Evolutionary conservation across 2,329 filamentous ascomycete species (phyloP).

Genomic region (Orbilia brochopaga): DNA sequence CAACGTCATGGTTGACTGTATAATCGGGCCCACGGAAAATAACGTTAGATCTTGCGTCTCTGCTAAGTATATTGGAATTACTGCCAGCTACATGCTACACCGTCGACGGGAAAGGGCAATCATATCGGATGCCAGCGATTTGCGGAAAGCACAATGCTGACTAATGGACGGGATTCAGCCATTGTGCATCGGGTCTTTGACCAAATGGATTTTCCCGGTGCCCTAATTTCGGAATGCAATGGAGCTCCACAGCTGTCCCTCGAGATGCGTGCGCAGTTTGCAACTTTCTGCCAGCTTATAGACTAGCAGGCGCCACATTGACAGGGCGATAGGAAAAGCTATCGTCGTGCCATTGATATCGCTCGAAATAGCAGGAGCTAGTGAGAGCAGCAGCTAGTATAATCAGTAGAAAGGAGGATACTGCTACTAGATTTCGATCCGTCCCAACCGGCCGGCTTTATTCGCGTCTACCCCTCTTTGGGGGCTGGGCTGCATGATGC

Average conservation of each 20-base stretch:
- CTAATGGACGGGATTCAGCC: no score
- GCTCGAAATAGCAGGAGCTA: slow-evolving; percentile 8
- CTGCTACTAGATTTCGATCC: not conserved
- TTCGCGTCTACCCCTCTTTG: slow-evolving; percentile 43
- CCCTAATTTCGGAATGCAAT: not conserved
- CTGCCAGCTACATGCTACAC: no score
- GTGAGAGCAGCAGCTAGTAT: not conserved
- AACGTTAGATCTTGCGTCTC: no score
- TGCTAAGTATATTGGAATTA: no score
- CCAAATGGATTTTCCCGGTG: not conserved
- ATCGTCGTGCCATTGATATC: not conserved
- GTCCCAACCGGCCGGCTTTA: slow-evolving; percentile 15
- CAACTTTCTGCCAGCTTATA: not conserved
- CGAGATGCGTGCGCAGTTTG: not conserved
- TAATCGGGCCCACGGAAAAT: no score
- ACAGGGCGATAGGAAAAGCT: not conserved
- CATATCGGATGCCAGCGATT: no score
- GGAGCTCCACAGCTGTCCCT: not conserved
- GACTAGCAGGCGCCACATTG: not conserved
- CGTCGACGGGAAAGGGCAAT: no score
- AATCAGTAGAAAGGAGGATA: not conserved
- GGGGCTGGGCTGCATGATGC: slow-evolving; percentile 15
- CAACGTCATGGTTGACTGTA: no score
- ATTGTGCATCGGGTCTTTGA: not conserved
- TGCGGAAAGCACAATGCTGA: no score